Conservation (phyloP, 2,329 filamentous ascomycete genomes). For the Penicillium sp. region DNA sequence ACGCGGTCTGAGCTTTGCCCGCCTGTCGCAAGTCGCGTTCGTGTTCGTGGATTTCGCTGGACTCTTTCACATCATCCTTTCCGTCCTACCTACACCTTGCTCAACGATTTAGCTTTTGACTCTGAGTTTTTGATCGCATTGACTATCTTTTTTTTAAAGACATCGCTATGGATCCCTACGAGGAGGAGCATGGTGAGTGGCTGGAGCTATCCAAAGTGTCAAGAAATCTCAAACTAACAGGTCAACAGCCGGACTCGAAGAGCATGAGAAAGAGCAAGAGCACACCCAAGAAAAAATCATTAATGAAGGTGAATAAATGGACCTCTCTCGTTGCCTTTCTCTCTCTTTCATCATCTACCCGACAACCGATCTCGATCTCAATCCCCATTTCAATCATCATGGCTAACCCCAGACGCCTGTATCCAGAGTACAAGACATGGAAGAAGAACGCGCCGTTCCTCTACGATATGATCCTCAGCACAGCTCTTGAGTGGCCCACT, state of each 20-base stretch:
- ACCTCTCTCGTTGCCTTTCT: background rate
- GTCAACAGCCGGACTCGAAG: constrained; percentile 35
- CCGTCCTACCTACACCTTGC: constrained; percentile 8
- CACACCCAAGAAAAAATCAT: constrained; percentile 83
- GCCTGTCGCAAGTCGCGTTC: constrained; percentile 14
- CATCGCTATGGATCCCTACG: constrained; percentile 40
- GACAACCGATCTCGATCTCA: background rate
- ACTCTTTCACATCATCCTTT: constrained; percentile 2
- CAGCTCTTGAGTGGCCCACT: constrained; percentile 94
- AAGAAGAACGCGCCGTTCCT: constrained; percentile 99
- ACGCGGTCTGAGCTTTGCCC: constrained; percentile 34
- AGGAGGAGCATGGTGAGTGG: constrained; percentile 36
- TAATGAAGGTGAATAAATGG: constrained; percentile 74
- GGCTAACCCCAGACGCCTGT: constrained; percentile 10
- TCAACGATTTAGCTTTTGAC: background rate
- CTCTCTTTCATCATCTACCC: background rate
- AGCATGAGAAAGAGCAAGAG: constrained; percentile 62
- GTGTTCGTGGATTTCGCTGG: constrained; percentile 22
- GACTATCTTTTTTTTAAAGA: background rate
- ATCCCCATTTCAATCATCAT: constrained; percentile 4
- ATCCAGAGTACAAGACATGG: constrained; percentile 96
- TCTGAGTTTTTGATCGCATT: constrained; percentile 6
- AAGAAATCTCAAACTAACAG: constrained; percentile 30
- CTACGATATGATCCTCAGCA: constrained; percentile 96
- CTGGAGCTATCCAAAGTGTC: constrained; percentile 11